Evolutionary conservation across 768 basidiomycete species (phyloP), one percentile per base, ranked within the genome.

Genomic region (Hebeloma cylindrosporum): DNA sequence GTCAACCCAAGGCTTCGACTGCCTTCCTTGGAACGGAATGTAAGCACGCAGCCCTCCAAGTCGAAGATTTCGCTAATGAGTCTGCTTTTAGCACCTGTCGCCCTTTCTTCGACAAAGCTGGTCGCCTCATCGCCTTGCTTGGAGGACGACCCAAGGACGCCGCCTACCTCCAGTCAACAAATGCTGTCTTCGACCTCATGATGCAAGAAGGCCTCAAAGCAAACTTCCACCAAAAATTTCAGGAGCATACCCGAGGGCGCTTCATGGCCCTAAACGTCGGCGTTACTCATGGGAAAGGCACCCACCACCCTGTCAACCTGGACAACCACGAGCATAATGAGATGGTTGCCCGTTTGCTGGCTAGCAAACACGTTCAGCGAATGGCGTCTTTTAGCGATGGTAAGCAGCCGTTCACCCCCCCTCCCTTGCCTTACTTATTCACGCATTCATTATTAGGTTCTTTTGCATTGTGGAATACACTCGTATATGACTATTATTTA

Each of bases 221-320:
- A 4, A 5, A 9, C 16, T 47, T 47, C n/a, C 4, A 1, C 6
- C n/a, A n/a, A n/a, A 34, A 30, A 7, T 21, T 28, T 13, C 17
- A 17, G 5, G 7, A 25, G 3, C 50, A 51, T 26, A 39, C 27
- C 16, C 39, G 50, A 3, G 45, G 50, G 13, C 16, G 17, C 9
- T 51, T 43, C 17, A 45, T 45, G 4, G 34, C 28, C 11, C 11
- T 47, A n/a, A 47, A 43, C 18, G 35, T 51, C 13, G 45, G 50
- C 1, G 27, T 43, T 1, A 37, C 28, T 6, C 45, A 51, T 18
- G 45, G 26, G 5, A 33, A 43, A 4, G 45, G 45, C 13, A 42
- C 40, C 1, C 14, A 42, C 2, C 3, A 27, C 3, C 50, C 50
- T 1, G 23, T 46, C 20, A 47, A 43, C 26, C 13, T 25, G 2